Base-by-base conservation (phyloP, 257 asterid species). In the Anisodus acutangulus region DNA sequence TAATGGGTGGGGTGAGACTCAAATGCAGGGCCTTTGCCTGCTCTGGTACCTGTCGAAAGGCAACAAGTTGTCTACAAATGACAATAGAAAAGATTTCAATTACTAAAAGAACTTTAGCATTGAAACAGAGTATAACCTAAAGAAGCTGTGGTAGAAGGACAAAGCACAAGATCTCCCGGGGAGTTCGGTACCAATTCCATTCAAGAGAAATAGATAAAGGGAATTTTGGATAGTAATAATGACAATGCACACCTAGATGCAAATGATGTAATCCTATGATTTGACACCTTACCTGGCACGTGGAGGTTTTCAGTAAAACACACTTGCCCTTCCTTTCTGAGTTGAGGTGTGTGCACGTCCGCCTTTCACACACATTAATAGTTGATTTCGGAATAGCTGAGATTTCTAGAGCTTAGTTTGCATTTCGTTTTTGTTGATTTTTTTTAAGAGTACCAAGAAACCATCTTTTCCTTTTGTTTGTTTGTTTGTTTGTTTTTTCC, bases 261-360 rank as follows among this genome's bases (percentile, higher is more conserved):
- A 31, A 60, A 76, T 67, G 60, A 53, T 9, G 66, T 84, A 70
- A 68, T 64, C 82, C 79, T 55, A 71, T n/a, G 22, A 67, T 67
- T 78, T 66, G 84, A 79, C 47, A 15, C 81, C 86, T 80, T 79
- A 97, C 99, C 97, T 97, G 99, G 70, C 99, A 97, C 0, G 99
- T 92, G 59, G 98, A 94, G 70, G 98, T 97, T 91, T 96, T 97
- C 83, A 97, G 91, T 37, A 94, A 98, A 58, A 97, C 99, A 58
- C 99, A 93, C 87, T 97, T 97, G 8, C 98, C 99, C 94, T 95
- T 97, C 90, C 98, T 93, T 84, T 97, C 98, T 5, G 99, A 95
- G 87, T 97, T 98, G 41, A 97, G 98, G 35, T 31, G 35, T 1
- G 1, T 31, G 35, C 35, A 31, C 78, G 3, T 37, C 7, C 12